Evolutionary conservation across 2,329 filamentous ascomycete genomes (phyloP), one percentile per base, ranked within the genome.

Genomic region (Colletotrichum chrysophilum): DNA sequence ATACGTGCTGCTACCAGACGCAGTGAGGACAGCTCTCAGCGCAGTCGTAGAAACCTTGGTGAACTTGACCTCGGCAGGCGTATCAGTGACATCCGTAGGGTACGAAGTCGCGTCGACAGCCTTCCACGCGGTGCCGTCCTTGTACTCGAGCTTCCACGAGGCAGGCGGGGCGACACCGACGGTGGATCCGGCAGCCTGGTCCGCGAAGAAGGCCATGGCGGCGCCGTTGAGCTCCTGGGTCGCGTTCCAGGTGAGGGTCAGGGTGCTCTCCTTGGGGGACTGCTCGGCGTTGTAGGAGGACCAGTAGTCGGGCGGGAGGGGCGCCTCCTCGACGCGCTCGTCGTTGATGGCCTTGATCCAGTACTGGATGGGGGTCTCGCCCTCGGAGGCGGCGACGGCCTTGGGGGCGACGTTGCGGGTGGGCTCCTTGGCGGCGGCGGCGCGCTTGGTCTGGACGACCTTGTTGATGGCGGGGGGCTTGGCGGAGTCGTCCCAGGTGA

Each of bases 291-390:
- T 79, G 75, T 83, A 85, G 9, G 83, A 84, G 67, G 76, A 78
- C 84, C 84, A 85, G 77, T 85, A 85, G 74, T 85, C 84, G 4
- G 84, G 83, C 43, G 83, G 84, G 9, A 85, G 79, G 6, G 84
- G 83, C 24, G 78, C 81, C 61, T 74, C 64, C 52, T 80, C 79
- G 30, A 85, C 79, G 58, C 77, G 76, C 21, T 76, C 81, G 67
- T 85, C 83, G 73, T 85, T 83, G 64, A 84, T 75, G 14, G 83
- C 78, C 16, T 79, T 79, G 12, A 83, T 80, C 83, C 84, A 85
- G 78, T 85, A 85, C 77, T 85, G 84, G 43, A 85, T 83, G 1
- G 83, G 83, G 7, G 82, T 84, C 10, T 70, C 72, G 67, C 79
- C 78, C 5, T 74, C 75, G 1, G 82, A 81, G 4, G 78, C 77